Evolutionary conservation across 139 green algal species (phyloP).

Genomic region (Desmodesmus armatus): DNA sequence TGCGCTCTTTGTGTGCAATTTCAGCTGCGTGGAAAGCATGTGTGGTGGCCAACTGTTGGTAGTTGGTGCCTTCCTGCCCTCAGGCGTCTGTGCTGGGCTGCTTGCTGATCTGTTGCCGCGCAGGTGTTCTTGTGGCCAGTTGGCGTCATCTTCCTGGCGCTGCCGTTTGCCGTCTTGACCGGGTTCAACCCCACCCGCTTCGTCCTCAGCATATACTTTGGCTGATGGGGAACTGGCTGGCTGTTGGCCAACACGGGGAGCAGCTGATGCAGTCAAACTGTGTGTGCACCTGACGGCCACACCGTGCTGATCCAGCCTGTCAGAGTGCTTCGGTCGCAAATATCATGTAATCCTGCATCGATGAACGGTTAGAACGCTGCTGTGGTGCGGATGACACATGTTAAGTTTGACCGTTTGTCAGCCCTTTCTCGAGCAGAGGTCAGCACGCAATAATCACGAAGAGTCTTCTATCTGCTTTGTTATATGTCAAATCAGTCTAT

Average conservation of each 20-base stretch:
- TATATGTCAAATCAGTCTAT: no score
- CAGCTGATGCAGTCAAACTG: background rate
- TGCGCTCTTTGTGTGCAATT: background rate
- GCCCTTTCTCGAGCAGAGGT: no score
- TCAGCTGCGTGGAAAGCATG: background rate
- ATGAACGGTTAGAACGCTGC: no score
- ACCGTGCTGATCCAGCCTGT: background rate
- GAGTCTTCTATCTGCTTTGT: no score
- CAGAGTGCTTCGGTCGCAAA: no score
- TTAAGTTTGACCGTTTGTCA: no score
- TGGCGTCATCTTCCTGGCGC: slow-evolving; percentile 69
- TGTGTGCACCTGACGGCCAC: background rate
- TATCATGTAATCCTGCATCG: no score
- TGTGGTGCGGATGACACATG: no score
- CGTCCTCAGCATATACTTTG: slow-evolving; percentile 80
- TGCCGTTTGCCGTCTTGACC: slow-evolving; percentile 77
- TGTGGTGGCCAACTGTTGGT: background rate
- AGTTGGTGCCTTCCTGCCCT: background rate
- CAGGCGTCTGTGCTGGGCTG: background rate
- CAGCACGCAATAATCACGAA: no score
- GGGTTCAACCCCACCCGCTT: slow-evolving; percentile 86
- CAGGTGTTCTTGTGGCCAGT: slow-evolving; percentile 94
- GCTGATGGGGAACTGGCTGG: slow-evolving; percentile 7
- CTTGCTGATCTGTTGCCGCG: background rate
- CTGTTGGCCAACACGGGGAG: background rate